These are phyloP conservation scores for Isabelozyma pseudorhagii DNA, from an alignment of 805 yeast species.

Conservation along the genomic window DNA sequence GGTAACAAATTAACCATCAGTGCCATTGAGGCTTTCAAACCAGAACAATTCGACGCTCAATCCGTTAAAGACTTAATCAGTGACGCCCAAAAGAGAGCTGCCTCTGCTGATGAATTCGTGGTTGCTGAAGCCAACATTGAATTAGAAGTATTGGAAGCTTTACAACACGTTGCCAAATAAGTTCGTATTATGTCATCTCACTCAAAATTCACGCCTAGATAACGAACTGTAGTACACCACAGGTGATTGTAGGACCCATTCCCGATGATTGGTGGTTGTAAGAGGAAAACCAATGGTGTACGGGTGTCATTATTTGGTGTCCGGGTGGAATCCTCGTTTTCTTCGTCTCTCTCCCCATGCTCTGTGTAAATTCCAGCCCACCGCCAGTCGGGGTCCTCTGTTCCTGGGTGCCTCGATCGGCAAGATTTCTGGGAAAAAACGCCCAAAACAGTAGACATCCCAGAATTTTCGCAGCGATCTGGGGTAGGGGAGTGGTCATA, in stretches of 20 bases:
- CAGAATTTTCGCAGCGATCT: neutral
- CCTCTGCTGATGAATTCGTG: constrained; percentile 79
- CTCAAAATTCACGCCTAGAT: neutral
- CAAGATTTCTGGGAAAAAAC: neutral
- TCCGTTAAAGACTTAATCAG: constrained; percentile 77
- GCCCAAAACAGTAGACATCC: neutral
- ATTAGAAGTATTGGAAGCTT: constrained; percentile 93
- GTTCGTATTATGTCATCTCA: constrained; percentile 1
- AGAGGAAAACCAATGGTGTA: neutral
- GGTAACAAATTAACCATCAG: constrained; percentile 86
- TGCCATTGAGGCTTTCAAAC: constrained; percentile 92
- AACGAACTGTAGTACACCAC: neutral
- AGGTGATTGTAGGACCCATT: too few relatives aligned
- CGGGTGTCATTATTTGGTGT: neutral
- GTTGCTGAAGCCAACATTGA: constrained; percentile 95
- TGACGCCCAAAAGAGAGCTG: constrained; percentile 90
- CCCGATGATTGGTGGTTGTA: too few relatives aligned
- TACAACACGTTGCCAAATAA: constrained; percentile 77
- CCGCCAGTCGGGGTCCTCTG: too few relatives aligned
- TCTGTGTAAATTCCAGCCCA: too few relatives aligned
- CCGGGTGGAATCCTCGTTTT: too few relatives aligned
- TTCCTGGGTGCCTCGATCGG: neutral
- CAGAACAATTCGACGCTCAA: constrained; percentile 79
- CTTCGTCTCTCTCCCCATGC: too few relatives aligned
- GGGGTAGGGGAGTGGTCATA: neutral